Evolutionary conservation across 306 rosid species (phyloP), one percentile per base, ranked within the genome.

Genomic region (Parietaria judaica): DNA sequence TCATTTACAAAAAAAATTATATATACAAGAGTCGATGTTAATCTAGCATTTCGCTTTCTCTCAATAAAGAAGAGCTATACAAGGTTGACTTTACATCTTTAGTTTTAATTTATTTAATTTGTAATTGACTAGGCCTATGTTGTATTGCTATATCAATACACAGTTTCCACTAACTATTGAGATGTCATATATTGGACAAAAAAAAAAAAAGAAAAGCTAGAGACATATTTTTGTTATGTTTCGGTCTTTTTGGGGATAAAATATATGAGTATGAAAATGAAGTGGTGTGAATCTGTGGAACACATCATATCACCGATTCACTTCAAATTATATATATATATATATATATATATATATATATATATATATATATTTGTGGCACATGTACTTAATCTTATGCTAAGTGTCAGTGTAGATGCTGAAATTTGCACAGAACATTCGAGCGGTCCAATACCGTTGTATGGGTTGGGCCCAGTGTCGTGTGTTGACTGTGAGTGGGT

Each of bases 301-400:
- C 66, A 49, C 66, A 36, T 63, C 57, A 50, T 3, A 14, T 50
- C 36, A 56, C 66, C 56, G 44, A 63, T 50, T 63, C 57, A 63
- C 55, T 63, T 63, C 57, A n/a, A n/a, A n/a, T n/a, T n/a, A n/a
- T n/a, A n/a, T n/a, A n/a, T n/a, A 44, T 56, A 48, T 48, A 35
- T 3, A 47, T 12, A 50, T 3, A 14, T 3, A 50, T 1, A 35
- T 9, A 8, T 43, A 16, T 44, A n/a, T n/a, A n/a, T n/a, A n/a
- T n/a, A n/a, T n/a, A n/a, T n/a, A n/a, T n/a, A n/a, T n/a, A n/a
- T n/a, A n/a, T n/a, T n/a, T n/a, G n/a, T n/a, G n/a, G n/a, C n/a
- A n/a, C n/a, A n/a, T n/a, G n/a, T n/a, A n/a, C n/a, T n/a, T n/a
- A n/a, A n/a, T n/a, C n/a, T n/a, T n/a, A n/a, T n/a, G n/a, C n/a